Evolutionary conservation across 148 eudicot genomes (phyloP).

Genomic region (Rheum nobile): DNA sequence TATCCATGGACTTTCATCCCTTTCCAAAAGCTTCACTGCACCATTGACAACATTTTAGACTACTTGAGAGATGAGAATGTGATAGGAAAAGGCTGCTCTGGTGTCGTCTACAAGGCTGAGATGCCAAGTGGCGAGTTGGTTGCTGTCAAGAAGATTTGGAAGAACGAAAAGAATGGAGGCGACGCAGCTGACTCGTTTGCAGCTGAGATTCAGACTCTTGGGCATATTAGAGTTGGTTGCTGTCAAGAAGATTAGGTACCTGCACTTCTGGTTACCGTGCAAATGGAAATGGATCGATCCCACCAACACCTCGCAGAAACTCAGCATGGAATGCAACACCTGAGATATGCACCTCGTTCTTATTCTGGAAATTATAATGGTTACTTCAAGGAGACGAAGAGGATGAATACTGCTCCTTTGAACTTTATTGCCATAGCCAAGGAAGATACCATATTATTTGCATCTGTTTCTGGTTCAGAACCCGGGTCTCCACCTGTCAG

Average conservation of each 20-base stretch:
- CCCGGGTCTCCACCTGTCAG: constrained; percentile 47
- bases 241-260: constrained; percentile 6
- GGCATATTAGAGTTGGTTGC: constrained; percentile 82
- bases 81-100: constrained; percentile 87
- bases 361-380: constrained; percentile 43
- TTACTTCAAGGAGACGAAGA: constrained; percentile 50
- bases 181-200: constrained; percentile 64
- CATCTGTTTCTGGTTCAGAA: constrained; percentile 52
- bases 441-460: constrained; percentile 54
- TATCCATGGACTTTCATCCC: constrained; percentile 96
- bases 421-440: constrained; percentile 50
- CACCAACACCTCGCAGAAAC: constrained; percentile 52
- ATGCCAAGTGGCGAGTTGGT: constrained; percentile 70
- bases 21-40: constrained; percentile 61
- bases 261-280: constrained; percentile 23
- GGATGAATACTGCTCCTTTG: constrained; percentile 47
- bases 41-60: constrained; percentile 64
- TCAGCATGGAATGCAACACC: constrained; percentile 31
- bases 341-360: constrained; percentile 48
- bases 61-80: constrained; percentile 76
- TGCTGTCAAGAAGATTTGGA: constrained; percentile 91
- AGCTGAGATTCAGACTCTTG: constrained; percentile 83
- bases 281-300: constrained; percentile 44
- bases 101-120: constrained; percentile 79
- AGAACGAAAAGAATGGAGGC: constrained; percentile 47